Base-by-base conservation (phyloP, 495 filamentous ascomycete genomes). In the Neurospora cerealis region DNA sequence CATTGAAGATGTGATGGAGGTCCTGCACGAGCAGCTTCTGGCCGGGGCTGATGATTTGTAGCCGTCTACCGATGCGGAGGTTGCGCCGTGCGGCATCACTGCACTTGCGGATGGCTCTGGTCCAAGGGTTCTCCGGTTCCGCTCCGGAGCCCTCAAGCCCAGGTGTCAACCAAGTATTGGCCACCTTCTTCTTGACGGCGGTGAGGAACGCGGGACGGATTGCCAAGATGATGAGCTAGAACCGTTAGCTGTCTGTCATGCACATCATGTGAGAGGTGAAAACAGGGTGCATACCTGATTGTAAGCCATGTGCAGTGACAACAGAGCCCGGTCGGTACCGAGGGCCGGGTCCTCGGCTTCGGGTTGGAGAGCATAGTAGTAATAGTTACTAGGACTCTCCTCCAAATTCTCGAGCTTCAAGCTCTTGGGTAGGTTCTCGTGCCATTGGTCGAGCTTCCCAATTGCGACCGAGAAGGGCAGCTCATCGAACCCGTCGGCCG, bases 1-100 rank as follows among this genome's bases (percentile, higher is more conserved):
- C 83, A 76, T 83, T 85, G 80, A 85, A 86, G 42, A 84, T 74
- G 71, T 82, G 78, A 76, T 86, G 84, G 70, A 84, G 78, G 19
- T 83, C 83, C 11, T 79, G 74, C 60, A 82, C 71, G 19, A 82
- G 76, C 11, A 83, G 77, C 69, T 77, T 79, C 37, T 72, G 69
- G 19, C 71, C 70, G 13, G 76, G 76, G 71, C 74, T 78, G 24
- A 77, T 73, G 37, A 71, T 75, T 6, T 75, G 77, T 46, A 79
- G 79, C 36, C 77, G 74, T 11, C 75, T 71, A 5, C 74, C 81
- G 3, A 86, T 79, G 3, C 74, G 73, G 11, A 83, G 76, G 62
- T 84, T 85, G 69, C 73, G 70, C 10, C 80, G 77, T 0, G 82
- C 83, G 2, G 79, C 78, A n/a, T 80, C 77, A 69, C 75, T 76